Base-by-base conservation (phyloP, 2,329 filamentous ascomycete species). In the Rhynchosporium secalis region DNA sequence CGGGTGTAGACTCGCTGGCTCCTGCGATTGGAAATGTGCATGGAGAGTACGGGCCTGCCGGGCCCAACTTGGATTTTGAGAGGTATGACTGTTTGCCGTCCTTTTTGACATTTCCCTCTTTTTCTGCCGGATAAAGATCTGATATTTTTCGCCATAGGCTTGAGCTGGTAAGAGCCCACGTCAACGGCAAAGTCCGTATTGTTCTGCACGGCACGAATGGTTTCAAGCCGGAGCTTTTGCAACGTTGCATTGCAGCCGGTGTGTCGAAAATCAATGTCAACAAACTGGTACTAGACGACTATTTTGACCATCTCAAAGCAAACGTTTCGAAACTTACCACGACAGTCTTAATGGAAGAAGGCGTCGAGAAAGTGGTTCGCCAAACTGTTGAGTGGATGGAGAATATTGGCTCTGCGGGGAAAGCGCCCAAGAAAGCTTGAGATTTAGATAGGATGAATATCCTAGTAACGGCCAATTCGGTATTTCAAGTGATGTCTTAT, bases 1-100 rank as follows among this genome's bases (percentile, higher is more conserved):
- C 86, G 3, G 86, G 86, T 0, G 86, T 89, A 68, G 84, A 88
- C 70, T 87, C 84, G 76, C 75, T 89, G 28, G 86, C 86, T 3
- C 86, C 86, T 1, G 85, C 85, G 0, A 87, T 89, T 75, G 86
- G 86, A 0, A 89, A 89, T 69, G 83, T 89, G 28, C 86, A 89
- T 75, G 86, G 86, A 0, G 81, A 84, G 61, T 88, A 89, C 29
- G 56, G 33, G 6, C 28, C 48, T 40, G 10, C 45, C 54, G 79
- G 75, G 59, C 79, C 80, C 62, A 62, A 55, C 69, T 72, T 52
- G 77, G 79, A 29, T 73, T 79, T 41, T 70, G 74, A 55, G 77
- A 80, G 72, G 70, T 80, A 47, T 38, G 45, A 36, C 33, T 31
- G n/a, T 38, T 28, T 15, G 26, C 45, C 6, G 6, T 45, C 33